phyloP scores from a whole-genome alignment of 352 stramenopile species.

The Globisporangium paddicum region DNA sequence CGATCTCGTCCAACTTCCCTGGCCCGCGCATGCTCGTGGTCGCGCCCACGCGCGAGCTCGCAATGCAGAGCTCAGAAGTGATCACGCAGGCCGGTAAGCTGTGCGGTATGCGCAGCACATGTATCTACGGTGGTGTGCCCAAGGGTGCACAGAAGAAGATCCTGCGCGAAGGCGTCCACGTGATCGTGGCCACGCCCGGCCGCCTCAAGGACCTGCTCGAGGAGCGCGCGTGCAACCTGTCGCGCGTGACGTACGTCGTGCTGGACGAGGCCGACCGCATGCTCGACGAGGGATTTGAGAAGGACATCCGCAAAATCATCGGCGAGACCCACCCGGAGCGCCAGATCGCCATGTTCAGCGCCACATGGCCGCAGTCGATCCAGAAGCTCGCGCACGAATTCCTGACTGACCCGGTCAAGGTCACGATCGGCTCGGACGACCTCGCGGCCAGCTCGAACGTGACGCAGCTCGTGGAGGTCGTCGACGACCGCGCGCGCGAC shows the following conservation, averaged over 20 bases:
- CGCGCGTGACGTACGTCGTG: slow-evolving; percentile 91
- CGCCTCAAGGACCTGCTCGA: slow-evolving; percentile 91
- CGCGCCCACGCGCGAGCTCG: no score
- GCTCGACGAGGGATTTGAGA: slow-evolving; percentile 93
- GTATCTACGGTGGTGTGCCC: slow-evolving; percentile 95
- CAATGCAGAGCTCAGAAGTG: slow-evolving; percentile 92
- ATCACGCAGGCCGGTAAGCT: slow-evolving; percentile 90
- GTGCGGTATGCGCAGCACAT: slow-evolving; percentile 82
- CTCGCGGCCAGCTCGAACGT: slow-evolving; percentile 95
- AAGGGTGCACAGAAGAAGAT: slow-evolving; percentile 92
- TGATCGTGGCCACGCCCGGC: slow-evolving; percentile 95
- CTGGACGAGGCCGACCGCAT: slow-evolving; percentile 97
- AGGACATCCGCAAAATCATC: slow-evolving; percentile 91
- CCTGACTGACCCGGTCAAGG: slow-evolving; percentile 90
- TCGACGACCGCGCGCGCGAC: slow-evolving; percentile 90
- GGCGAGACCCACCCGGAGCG: slow-evolving; percentile 70
- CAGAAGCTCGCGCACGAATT: slow-evolving; percentile 96
- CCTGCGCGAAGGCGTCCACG: slow-evolving; percentile 86
- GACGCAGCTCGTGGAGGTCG: slow-evolving; percentile 93
- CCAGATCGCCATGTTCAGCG: slow-evolving; percentile 97
- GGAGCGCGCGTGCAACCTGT: slow-evolving; percentile 80
- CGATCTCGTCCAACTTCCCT: slow-evolving; percentile 48
- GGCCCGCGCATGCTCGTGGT: slow-evolving; percentile 90
- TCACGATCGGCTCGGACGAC: slow-evolving; percentile 93
- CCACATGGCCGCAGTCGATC: slow-evolving; percentile 96